Conservation (phyloP, 176 grass and related monocot species). For the Dendrocalamus sinicus region DNA sequence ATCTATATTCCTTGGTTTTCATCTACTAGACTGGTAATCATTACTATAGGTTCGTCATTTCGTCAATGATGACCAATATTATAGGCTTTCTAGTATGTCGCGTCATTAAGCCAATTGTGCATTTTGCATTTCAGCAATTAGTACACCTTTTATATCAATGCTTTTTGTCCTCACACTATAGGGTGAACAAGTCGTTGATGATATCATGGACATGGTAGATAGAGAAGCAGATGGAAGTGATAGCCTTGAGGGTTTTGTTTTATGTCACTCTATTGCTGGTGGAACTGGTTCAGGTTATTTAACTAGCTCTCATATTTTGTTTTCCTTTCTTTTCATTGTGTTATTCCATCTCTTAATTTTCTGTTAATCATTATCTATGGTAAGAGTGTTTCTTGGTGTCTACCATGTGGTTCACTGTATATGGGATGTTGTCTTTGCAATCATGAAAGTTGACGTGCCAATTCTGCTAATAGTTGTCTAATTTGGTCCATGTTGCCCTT, state of each 20-base stretch:
- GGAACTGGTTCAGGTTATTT: conserved; percentile 95
- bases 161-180: conserved; percentile 33
- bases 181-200: conserved; percentile 98
- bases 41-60: background rate
- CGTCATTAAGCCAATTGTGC: background rate
- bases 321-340: conserved; percentile 27
- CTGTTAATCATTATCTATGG: conserved; percentile 7
- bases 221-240: conserved; percentile 99
- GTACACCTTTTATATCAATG: background rate
- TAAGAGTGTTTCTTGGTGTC: background rate
- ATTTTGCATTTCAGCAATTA: conserved; percentile 1
- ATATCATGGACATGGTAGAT: conserved; percentile 99
- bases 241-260: conserved; percentile 95
- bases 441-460: background rate
- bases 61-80: background rate
- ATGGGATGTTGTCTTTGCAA: background rate
- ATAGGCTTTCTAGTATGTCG: background rate
- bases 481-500: conserved; percentile 20
- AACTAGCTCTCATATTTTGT: background rate
- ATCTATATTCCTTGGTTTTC: background rate
- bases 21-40: background rate
- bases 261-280: conserved; percentile 98
- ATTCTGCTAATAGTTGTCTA: background rate
- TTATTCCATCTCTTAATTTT: background rate
- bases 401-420: background rate